These are phyloP conservation scores for Hippophae rhamnoides DNA, from an alignment of 306 rosid species.

Conservation along the genomic window DNA sequence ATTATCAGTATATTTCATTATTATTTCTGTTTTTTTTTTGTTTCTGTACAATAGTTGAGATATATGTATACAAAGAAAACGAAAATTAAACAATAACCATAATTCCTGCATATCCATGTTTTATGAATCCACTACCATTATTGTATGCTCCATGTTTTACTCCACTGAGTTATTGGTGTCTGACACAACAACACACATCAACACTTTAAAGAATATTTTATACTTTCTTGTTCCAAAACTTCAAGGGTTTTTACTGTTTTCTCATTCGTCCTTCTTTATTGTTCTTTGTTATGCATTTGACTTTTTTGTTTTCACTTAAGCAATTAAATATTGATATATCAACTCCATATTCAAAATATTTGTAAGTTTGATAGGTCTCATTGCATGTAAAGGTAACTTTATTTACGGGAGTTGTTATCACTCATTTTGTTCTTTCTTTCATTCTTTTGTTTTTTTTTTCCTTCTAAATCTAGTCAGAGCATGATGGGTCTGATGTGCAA, in stretches of 20 bases:
- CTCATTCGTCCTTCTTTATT: not conserved
- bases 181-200: too few species aligned
- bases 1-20: too few species aligned
- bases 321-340: not conserved
- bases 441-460: slow-evolving; percentile 8
- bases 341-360: not conserved
- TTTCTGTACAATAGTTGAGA: too few species aligned
- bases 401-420: not conserved
- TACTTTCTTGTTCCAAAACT: not conserved
- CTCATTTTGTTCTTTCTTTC: not conserved
- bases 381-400: not conserved
- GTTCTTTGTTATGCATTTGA: not conserved
- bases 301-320: not conserved
- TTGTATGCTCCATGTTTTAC: too few species aligned
- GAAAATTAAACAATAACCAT: too few species aligned
- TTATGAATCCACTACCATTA: too few species aligned
- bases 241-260: not conserved
- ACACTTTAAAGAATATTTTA: too few species aligned
- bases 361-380: not conserved
- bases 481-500: slow-evolving; percentile 87
- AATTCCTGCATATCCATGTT: too few species aligned
- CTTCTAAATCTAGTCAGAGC: slow-evolving; percentile 58
- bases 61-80: too few species aligned
- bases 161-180: too few species aligned
- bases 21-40: too few species aligned